Conservation (phyloP, 2,329 filamentous ascomycete genomes). For the Leptographium wingfieldii region DNA sequence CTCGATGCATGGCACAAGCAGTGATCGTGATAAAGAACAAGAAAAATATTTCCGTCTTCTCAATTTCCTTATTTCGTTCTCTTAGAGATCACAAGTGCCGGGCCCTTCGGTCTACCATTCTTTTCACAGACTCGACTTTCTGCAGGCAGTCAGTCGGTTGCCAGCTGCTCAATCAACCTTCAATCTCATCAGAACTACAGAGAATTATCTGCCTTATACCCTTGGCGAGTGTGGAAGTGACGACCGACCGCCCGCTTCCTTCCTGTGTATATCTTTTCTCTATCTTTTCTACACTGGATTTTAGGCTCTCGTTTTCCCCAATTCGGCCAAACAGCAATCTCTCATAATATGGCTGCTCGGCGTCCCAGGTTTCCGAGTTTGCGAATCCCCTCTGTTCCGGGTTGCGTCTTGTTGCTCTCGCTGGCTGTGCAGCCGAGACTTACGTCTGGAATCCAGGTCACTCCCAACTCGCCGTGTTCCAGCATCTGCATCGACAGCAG, state of each 20-base stretch:
- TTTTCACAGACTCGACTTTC: background rate
- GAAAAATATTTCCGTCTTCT: background rate
- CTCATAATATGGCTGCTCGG: background rate
- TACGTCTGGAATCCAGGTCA: conserved; percentile 32
- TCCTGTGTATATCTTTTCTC: background rate
- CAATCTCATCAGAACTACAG: background rate
- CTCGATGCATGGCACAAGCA: too few relatives aligned
- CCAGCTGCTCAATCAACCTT: background rate
- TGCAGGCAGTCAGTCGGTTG: background rate
- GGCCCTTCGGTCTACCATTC: background rate
- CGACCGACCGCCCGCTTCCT: background rate
- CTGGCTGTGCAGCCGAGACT: conserved; percentile 14
- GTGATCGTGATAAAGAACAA: too few relatives aligned
- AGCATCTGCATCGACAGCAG: conserved; percentile 33
- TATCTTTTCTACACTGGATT: background rate
- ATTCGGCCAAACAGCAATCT: background rate
- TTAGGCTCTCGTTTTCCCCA: too few relatives aligned
- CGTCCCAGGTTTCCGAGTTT: too few relatives aligned
- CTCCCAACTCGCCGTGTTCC: conserved; percentile 41
- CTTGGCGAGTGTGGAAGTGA: background rate
- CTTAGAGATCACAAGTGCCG: too few relatives aligned
- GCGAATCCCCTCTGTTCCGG: too few relatives aligned
- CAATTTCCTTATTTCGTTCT: background rate
- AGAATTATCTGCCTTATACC: background rate
- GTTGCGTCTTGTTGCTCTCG: background rate